Conservation (phyloP, 805 yeast genomes). For the Kodamaea kakaduensis region DNA sequence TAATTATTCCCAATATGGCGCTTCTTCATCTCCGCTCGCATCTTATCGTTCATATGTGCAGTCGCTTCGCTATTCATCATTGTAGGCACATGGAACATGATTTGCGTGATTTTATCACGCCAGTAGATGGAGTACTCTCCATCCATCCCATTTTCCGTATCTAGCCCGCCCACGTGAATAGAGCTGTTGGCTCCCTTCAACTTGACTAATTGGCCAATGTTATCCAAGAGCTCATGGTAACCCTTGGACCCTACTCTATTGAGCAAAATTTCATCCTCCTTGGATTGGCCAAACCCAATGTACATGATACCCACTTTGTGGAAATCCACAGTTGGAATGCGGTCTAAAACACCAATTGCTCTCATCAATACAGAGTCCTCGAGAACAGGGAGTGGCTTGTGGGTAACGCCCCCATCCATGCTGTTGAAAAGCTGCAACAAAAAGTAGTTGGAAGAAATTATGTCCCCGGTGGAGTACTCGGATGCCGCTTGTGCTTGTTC, state of each 20-base stretch:
- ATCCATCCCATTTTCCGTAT: constrained; percentile 62
- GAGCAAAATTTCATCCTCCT: constrained; percentile 60
- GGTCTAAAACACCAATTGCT: constrained; percentile 61
- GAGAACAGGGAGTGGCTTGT: constrained; percentile 50
- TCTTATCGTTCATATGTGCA: constrained; percentile 25
- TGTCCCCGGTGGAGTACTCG: constrained; percentile 12
- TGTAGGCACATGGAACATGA: constrained; percentile 76
- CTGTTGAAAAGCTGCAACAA: constrained; percentile 50
- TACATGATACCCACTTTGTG: constrained; percentile 78
- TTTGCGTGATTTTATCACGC: constrained; percentile 66
- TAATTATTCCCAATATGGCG: constrained; percentile 84
- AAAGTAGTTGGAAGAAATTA: constrained; percentile 39
- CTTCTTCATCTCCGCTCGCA: constrained; percentile 53
- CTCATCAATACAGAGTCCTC: constrained; percentile 42
- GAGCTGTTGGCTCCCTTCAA: constrained; percentile 47
- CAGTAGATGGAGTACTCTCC: constrained; percentile 74
- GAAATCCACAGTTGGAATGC: constrained; percentile 73
- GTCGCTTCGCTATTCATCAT: constrained; percentile 60
- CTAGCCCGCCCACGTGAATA: constrained; percentile 74
- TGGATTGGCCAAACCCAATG: constrained; percentile 61
- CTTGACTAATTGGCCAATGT: constrained; percentile 58
- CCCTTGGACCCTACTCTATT: constrained; percentile 61
- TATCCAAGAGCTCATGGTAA: constrained; percentile 55
- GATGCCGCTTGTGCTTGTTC: constrained; percentile 9
- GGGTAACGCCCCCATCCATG: constrained; percentile 41